Base-by-base conservation (phyloP, 2,329 filamentous ascomycete genomes). In the Cytospora schulzeri region DNA sequence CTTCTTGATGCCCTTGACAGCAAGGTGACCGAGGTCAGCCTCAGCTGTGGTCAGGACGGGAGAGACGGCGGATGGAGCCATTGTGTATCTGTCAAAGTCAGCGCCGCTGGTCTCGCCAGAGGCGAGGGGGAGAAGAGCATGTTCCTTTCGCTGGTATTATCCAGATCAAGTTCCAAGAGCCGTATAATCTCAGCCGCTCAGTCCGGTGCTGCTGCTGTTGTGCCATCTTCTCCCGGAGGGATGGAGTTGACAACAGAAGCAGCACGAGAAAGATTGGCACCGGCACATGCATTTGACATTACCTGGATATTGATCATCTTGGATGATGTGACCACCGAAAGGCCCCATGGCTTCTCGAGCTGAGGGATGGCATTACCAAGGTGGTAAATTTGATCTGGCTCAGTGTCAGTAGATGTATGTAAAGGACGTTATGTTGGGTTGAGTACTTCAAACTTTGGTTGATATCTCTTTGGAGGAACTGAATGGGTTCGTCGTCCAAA, bases 61-160 rank as follows among this genome's bases (percentile, higher is more conserved):
- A 68, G 86, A 86, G 73, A 87, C 82, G 71, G 89, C 85, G 70
- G 91, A 89, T 72, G 92, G 92, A 81, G 91, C 88, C 92, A 96
- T 96, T 72, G 74, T 87, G 77, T 72, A 73, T 68, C 69, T 71
- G 53, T 7, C 52, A 59, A 71, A 69, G 70, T 66, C 73, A 76
- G 68, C 71, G 72, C 74, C 77, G 79, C 78, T 77, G 74, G 75
- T 69, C 61, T 73, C 70, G 71, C 73, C 68, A 69, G 70, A 62
- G 66, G 69, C 71, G 72, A 70, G 69, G 73, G 71, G 75, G 75
- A 72, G 76, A 81, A 85, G 85, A 85, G 91, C 92, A 96, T 96
- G 92, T 95, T 96, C 90, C 93, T 96, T 95, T 93, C 93, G 93
- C 93, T 76, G 63, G 65, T 67, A 67, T 67, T 67, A 67, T 67